These are phyloP conservation scores for Hymenoscyphus albidus DNA, from an alignment of 2,329 filamentous ascomycete species.

Conservation along the genomic window DNA sequence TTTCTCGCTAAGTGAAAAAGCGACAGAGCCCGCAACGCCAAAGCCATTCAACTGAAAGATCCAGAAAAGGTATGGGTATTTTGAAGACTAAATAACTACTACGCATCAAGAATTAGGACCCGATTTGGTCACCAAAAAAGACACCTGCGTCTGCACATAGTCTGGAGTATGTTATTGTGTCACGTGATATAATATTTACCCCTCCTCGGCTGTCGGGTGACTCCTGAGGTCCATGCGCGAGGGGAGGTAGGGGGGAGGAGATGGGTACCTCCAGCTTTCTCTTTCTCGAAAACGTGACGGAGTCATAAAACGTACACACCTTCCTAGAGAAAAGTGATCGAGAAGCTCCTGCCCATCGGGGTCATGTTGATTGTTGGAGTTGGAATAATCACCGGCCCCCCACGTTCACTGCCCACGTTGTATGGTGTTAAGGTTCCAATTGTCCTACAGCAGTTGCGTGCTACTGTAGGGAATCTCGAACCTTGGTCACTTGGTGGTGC, in stretches of 20 bases:
- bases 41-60: background rate
- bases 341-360: background rate
- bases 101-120: no score
- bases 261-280: no score
- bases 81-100: no score
- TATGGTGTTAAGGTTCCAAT: background rate
- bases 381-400: background rate
- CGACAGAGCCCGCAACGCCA: background rate
- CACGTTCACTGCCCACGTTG: background rate
- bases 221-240: no score
- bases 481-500: constrained; percentile 1
- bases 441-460: background rate
- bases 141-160: no score
- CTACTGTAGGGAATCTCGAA: background rate
- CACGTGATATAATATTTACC: no score
- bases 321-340: background rate
- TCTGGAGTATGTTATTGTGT: no score
- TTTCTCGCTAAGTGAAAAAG: background rate
- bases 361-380: background rate
- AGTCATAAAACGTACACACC: no score
- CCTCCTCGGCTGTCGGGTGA: no score
- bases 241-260: no score
- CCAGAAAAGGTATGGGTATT: background rate
- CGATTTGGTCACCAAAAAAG: no score
- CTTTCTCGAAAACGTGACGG: no score